Base-by-base conservation (phyloP, 768 basidiomycete species). In the Auricularia cornea region DNA sequence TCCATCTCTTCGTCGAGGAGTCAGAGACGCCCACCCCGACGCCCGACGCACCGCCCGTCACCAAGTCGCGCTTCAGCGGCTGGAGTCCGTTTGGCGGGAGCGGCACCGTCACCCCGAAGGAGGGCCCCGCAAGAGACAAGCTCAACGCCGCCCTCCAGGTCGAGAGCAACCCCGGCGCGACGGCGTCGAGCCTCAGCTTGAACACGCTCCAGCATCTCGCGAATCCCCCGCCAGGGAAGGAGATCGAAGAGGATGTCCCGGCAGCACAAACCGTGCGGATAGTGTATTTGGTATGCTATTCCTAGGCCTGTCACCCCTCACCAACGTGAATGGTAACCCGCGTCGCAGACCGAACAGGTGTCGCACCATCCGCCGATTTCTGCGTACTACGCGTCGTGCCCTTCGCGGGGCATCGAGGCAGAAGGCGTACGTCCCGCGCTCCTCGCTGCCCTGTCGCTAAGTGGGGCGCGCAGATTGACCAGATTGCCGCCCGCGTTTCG, bases 311-410 rank as follows among this genome's bases (percentile, higher is more conserved):
- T n/a, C n/a, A n/a, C n/a, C n/a, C n/a, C n/a, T n/a, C n/a, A n/a
- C n/a, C n/a, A n/a, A n/a, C n/a, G n/a, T 18, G 1, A 29, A 29
- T 59, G 38, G 8, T 62, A 59, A 41, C 64, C 30, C 29, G 31
- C 5, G 29, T 41, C 38, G 23, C 65, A 78, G 76, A 96, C 94
- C 16, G 95, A 97, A 73, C 95, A 97, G 74, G 87, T 98, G 57
- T 97, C 92, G 2, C 97, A 99, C 75, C 97, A 99, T 70, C 97
- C 97, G 0, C 97, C 97, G 2, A 84, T 98, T 32, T 96, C 93
- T 1, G 86, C 90, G 1, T 96, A 86, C 71, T 87, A 85, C 66
- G 92, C 89, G 6, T 66, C 77, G 3, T 95, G 92, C 73, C 92
- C 94, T 0, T 77, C 84, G 48, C 83, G 86, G 29, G 83, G 83